Evolutionary conservation across 106 monocot genomes (phyloP).

Genomic region (Allium fistulosum): DNA sequence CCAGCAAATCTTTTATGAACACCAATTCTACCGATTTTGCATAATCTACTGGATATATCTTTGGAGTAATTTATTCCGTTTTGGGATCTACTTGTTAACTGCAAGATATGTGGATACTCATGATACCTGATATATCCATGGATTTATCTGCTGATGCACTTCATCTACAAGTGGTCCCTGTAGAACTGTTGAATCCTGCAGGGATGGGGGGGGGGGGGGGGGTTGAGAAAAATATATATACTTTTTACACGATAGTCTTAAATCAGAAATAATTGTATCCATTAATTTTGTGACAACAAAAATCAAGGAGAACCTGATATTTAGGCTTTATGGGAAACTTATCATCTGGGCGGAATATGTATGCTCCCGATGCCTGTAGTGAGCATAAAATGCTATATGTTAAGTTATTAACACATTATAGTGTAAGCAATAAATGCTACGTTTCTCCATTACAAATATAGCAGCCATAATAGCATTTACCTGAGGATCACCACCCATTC

Average conservation of each 20-base stretch:
- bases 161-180: conserved; percentile 86
- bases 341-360: conserved; percentile 92
- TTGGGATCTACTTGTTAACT: too few relatives aligned
- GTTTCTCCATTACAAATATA: too few relatives aligned
- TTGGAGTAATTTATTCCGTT: too few relatives aligned
- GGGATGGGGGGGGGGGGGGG: too few relatives aligned
- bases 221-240: too few relatives aligned
- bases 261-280: not conserved
- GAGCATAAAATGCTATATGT: conserved; percentile 8
- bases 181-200: conserved; percentile 28
- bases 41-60: not conserved
- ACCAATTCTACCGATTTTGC: not conserved
- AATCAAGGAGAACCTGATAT: conserved; percentile 34
- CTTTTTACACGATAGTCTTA: not conserved
- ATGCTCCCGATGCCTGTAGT: conserved; percentile 92
- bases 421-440: too few relatives aligned
- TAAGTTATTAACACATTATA: too few relatives aligned
- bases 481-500: conserved; percentile 66
- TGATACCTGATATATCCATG: conserved; percentile 96
- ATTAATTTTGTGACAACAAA: not conserved
- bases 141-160: conserved; percentile 88
- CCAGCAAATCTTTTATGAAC: not conserved
- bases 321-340: conserved; percentile 42
- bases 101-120: too few relatives aligned
- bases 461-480: conserved; percentile 12